phyloP scores from a whole-genome alignment of 2,329 filamentous ascomycete genomes.

The Microcyclospora tardicrescens region DNA sequence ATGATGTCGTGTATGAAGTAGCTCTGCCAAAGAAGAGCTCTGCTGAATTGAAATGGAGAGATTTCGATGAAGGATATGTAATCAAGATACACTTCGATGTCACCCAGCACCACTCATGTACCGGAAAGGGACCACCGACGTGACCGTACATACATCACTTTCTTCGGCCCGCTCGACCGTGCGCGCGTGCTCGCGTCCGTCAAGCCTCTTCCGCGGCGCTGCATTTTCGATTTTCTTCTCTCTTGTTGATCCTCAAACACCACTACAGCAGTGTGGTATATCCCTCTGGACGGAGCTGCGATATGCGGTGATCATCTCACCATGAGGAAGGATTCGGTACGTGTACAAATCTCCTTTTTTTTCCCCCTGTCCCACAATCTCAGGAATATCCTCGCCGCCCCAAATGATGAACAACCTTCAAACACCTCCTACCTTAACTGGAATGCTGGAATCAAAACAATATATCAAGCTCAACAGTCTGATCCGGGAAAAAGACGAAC shows the following conservation, averaged over 20 bases:
- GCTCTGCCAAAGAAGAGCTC: no score
- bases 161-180: no score
- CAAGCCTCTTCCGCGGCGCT: constrained; percentile 1
- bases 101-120: no score
- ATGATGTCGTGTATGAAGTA: not conserved
- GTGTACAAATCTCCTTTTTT: not conserved
- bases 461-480: constrained; percentile 44
- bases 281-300: not conserved
- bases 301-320: not conserved
- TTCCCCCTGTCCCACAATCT: not conserved
- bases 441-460: constrained; percentile 22
- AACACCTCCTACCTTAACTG: not conserved
- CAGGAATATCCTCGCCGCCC: not conserved
- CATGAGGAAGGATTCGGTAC: not conserved
- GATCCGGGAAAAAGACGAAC: constrained; percentile 17
- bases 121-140: no score
- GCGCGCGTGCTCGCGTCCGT: not conserved
- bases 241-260: no score
- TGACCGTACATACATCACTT: no score
- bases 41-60: no score
- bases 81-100: no score
- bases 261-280: not conserved
- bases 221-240: not conserved
- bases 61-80: no score
- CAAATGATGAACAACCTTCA: constrained; percentile 3